Evolutionary conservation across 768 basidiomycete species (phyloP).

Genomic region (Gymnopilus dilepis): DNA sequence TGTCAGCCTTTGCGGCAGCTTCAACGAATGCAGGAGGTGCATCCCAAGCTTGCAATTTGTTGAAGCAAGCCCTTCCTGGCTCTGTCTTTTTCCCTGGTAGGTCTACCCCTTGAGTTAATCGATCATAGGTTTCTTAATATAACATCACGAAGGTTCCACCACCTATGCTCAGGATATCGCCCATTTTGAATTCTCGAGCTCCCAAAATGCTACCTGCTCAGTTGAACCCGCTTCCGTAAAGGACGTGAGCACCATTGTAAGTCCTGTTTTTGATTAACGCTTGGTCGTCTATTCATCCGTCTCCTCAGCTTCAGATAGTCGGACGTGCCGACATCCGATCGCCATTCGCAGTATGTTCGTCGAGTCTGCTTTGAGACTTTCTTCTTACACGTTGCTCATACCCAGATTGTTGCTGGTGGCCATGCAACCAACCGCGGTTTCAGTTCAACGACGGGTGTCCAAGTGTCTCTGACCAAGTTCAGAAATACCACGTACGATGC

Average conservation of each 20-base stretch:
- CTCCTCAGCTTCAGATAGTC: constrained; percentile 18
- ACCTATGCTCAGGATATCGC: constrained; percentile 47
- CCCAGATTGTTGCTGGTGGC: constrained; percentile 64
- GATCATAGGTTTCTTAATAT: neutral
- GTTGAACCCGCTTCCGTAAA: constrained; percentile 15
- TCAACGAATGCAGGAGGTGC: neutral
- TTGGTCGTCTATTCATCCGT: neutral
- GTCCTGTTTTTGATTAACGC: neutral
- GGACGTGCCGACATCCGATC: constrained; percentile 11
- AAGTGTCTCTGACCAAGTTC: constrained; percentile 58
- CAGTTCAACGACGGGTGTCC: constrained; percentile 63
- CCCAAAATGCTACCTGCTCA: constrained; percentile 16
- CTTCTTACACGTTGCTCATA: too few species aligned
- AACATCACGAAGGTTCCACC: constrained; percentile 20
- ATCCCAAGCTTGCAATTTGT: neutral
- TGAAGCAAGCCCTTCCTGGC: constrained; percentile 1
- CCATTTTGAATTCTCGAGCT: constrained; percentile 49
- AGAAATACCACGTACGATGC: constrained; percentile 46
- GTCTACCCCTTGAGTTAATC: neutral
- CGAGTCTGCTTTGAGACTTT: neutral
- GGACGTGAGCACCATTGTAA: constrained; percentile 18
- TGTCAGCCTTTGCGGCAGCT: neutral
- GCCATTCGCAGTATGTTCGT: constrained; percentile 19
- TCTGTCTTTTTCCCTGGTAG: constrained; percentile 19
- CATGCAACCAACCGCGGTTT: constrained; percentile 60